A percentile compares a stretch with the other conserved stretches of the same genome.
Evolutionary conservation across 2,329 filamentous ascomycete species (phyloP).

Genomic region (Sclerotinia trifoliorum): DNA sequence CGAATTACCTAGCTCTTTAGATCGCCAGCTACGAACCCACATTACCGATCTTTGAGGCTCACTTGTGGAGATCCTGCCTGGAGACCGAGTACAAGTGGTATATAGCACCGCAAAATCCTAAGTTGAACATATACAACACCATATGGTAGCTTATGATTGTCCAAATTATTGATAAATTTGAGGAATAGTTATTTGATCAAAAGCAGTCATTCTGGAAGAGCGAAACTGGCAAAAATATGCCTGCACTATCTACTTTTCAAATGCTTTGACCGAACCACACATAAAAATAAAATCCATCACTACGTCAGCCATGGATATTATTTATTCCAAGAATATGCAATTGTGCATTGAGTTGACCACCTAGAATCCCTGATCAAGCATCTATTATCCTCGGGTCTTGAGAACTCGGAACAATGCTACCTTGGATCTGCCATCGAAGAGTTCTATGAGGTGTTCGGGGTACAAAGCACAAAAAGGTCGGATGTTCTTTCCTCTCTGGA

Average conservation of each 20-base stretch:
- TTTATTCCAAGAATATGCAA: slow-evolving; percentile 39
- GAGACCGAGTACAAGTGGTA: no score
- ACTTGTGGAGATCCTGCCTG: no score
- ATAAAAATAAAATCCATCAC: neutral
- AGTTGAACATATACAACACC: no score
- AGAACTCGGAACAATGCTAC: slow-evolving; percentile 26
- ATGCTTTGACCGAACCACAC: slow-evolving; percentile 30
- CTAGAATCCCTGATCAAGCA: slow-evolving; percentile 19
- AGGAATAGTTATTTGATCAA: no score
- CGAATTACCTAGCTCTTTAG: no score
- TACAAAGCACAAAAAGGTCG: neutral
- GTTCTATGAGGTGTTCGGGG: slow-evolving; percentile 14
- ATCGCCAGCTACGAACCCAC: no score
- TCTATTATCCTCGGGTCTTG: neutral
- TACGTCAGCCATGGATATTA: slow-evolving; percentile 28
- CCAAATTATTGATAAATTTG: no score
- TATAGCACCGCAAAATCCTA: no score
- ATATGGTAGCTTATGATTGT: no score
- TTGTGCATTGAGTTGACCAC: slow-evolving; percentile 37
- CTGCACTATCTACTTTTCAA: slow-evolving; percentile 37
- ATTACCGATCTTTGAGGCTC: no score
- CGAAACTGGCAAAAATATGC: slow-evolving; percentile 35
- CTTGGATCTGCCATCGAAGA: slow-evolving; percentile 25
- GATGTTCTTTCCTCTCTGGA: neutral
- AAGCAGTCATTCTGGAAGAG: slow-evolving; percentile 23